phyloP scores from a whole-genome alignment of 306 rosid genomes.

The Cicer arietinum region DNA sequence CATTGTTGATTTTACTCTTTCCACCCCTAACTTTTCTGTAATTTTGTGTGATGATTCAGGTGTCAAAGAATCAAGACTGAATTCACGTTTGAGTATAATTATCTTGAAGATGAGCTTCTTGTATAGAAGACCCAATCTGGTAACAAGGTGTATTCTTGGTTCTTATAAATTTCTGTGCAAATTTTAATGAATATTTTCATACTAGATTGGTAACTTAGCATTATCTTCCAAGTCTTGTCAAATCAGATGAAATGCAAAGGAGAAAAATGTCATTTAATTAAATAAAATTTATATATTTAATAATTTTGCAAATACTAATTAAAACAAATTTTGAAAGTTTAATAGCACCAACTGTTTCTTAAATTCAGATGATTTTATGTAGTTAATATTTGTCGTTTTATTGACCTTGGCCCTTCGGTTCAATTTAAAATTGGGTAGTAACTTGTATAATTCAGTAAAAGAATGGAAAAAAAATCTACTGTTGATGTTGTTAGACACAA shows the following conservation, averaged over 20 bases:
- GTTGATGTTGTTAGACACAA: conserved; percentile 9
- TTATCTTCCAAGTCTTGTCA: conserved; percentile 3
- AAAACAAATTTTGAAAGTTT: conserved; percentile 1
- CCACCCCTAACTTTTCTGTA: conserved; percentile 16
- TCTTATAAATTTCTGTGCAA: conserved; percentile 18
- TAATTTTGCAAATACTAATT: background rate
- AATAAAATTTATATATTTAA: background rate
- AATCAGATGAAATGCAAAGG: conserved; percentile 22
- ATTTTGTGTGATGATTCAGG: conserved; percentile 61
- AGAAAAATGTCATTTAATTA: conserved; percentile 16
- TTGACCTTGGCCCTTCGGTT: background rate
- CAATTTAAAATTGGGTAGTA: background rate
- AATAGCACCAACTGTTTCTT: conserved; percentile 9
- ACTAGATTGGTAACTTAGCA: conserved; percentile 5
- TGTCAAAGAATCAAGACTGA: conserved; percentile 96
- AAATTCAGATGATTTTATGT: conserved; percentile 1
- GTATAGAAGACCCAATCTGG: conserved; percentile 60
- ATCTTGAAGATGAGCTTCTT: conserved; percentile 93
- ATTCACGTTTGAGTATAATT: conserved; percentile 90
- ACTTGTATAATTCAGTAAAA: background rate
- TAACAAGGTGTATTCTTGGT: conserved; percentile 38
- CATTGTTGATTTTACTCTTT: conserved; percentile 25
- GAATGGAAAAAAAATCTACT: background rate
- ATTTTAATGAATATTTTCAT: conserved; percentile 21
- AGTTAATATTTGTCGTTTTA: background rate